Evolutionary conservation across 2,329 filamentous ascomycete genomes (phyloP).

Genomic region (Xenoacremonium recifei): DNA sequence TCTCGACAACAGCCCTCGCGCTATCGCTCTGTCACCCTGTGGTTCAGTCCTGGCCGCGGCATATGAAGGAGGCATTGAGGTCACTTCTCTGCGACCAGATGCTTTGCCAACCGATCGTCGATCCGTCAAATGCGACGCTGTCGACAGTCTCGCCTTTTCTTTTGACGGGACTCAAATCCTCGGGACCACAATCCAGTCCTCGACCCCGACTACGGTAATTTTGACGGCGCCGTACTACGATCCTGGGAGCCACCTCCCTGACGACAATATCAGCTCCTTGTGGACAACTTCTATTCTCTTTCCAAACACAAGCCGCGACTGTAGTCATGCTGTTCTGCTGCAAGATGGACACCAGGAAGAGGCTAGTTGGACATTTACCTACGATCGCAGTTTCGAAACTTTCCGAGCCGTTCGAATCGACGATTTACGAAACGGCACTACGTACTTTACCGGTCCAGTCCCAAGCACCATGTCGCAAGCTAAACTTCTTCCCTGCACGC

Average conservation of each 20-base stretch:
- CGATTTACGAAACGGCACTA: slow-evolving; percentile 72
- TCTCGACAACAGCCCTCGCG: slow-evolving; percentile 74
- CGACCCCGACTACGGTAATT: slow-evolving; percentile 69
- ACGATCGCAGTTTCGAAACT: slow-evolving; percentile 73
- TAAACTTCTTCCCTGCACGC: slow-evolving; percentile 65
- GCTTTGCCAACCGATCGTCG: slow-evolving; percentile 66
- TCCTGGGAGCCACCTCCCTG: slow-evolving; percentile 62
- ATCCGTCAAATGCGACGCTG: slow-evolving; percentile 74
- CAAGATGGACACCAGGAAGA: slow-evolving; percentile 61
- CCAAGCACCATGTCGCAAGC: slow-evolving; percentile 50
- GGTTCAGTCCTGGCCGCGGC: slow-evolving; percentile 81
- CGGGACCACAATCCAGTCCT: slow-evolving; percentile 67
- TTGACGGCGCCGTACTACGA: slow-evolving; percentile 79
- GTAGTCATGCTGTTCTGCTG: slow-evolving; percentile 72
- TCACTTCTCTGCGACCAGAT: slow-evolving; percentile 68
- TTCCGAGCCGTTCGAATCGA: slow-evolving; percentile 76
- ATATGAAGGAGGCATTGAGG: slow-evolving; percentile 86
- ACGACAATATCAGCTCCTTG: slow-evolving; percentile 69
- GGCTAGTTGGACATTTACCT: slow-evolving; percentile 74
- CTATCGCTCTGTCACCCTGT: slow-evolving; percentile 78
- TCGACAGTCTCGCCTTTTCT: slow-evolving; percentile 74
- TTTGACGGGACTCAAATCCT: slow-evolving; percentile 75
- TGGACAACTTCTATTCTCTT: slow-evolving; percentile 88
- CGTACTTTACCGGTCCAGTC: slow-evolving; percentile 73
- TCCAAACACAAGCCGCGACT: slow-evolving; percentile 75